phyloP scores from a whole-genome alignment of 305 asterid genomes.

The Fraxinus angustifolia region DNA sequence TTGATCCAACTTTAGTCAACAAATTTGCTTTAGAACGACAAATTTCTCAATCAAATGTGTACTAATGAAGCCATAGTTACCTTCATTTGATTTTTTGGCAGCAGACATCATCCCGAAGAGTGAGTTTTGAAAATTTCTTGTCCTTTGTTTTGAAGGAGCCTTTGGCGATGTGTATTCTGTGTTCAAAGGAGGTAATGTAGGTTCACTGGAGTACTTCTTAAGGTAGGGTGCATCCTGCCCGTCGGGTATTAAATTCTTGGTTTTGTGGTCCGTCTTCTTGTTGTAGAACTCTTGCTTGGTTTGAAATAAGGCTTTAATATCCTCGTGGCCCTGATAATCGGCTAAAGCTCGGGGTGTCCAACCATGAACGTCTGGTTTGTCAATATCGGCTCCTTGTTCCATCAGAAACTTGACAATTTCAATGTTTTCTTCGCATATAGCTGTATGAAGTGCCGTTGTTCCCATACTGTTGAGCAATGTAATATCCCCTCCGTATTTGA shows the following conservation, averaged over 20 bases:
- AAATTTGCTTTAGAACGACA: background rate
- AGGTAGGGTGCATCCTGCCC: constrained; percentile 36
- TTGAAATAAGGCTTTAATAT: constrained; percentile 46
- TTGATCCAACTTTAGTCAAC: background rate
- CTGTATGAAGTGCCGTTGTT: constrained; percentile 71
- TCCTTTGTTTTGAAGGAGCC: constrained; percentile 24
- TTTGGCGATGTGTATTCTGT: constrained; percentile 11
- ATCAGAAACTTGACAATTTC: constrained; percentile 57
- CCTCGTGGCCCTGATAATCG: constrained; percentile 55
- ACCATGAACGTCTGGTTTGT: constrained; percentile 53
- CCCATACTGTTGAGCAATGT: constrained; percentile 44
- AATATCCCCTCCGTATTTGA: constrained; percentile 57
- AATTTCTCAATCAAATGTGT: background rate
- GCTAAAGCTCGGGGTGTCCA: constrained; percentile 77
- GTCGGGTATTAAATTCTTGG: constrained; percentile 17
- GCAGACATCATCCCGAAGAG: constrained; percentile 72
- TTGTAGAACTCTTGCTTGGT: constrained; percentile 24
- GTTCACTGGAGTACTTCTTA: constrained; percentile 60
- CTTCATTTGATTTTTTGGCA: constrained; percentile 37
- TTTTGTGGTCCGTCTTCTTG: background rate
- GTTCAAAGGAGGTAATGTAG: constrained; percentile 29
- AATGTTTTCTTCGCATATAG: constrained; percentile 56
- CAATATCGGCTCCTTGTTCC: constrained; percentile 57
- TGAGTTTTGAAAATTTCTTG: constrained; percentile 46
- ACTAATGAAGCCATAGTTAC: constrained; percentile 26